Base-by-base conservation (phyloP, 768 basidiomycete genomes). In the Lenzites betulinus region DNA sequence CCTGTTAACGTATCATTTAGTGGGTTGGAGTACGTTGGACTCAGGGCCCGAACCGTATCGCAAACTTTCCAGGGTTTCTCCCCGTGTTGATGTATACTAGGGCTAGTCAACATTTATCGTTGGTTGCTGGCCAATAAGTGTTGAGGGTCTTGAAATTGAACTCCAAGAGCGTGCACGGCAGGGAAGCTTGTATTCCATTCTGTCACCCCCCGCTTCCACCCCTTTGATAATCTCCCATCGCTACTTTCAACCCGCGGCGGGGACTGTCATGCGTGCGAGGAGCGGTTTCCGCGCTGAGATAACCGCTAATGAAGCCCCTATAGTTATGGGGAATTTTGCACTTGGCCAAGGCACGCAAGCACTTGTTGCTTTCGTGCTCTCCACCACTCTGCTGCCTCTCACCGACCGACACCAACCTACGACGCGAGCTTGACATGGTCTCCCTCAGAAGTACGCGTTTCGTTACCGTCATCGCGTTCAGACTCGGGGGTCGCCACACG, bases 261-360 rank as follows among this genome's bases (percentile, higher is more conserved):
- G 12, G n/a, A 16, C 48, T 43, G 48, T 50, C 56, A 58, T 50
- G 56, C 42, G 56, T 58, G 9, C 30, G 38, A 50, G 26, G 39
- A 41, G 39, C 50, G 56, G 48, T 16, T 58, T 42, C 38, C 56
- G 56, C 48, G 56, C 56, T 39, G 56, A 50, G 30, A 42, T 26
- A 33, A 36, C 56, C 56, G 56, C 39, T 39, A 50, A 58, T 58
- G 56, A 58, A 58, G 48, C 56, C 56, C 56, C 56, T 58, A 25
- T 58, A 47, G 41, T 47, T 58, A 25, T 58, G 56, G 41, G 39
- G 30, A 42, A 41, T 9, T 23, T 39, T 28, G 46, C 3, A n/a
- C 26, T 56, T 47, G 54, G 46, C 38, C 20, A 44, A 39, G 46
- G 46, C 43, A 25, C 42, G 54, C 43, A 33, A 20, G 42, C 42